Conservation (phyloP, 306 rosid species). For the Quercus cerris region DNA sequence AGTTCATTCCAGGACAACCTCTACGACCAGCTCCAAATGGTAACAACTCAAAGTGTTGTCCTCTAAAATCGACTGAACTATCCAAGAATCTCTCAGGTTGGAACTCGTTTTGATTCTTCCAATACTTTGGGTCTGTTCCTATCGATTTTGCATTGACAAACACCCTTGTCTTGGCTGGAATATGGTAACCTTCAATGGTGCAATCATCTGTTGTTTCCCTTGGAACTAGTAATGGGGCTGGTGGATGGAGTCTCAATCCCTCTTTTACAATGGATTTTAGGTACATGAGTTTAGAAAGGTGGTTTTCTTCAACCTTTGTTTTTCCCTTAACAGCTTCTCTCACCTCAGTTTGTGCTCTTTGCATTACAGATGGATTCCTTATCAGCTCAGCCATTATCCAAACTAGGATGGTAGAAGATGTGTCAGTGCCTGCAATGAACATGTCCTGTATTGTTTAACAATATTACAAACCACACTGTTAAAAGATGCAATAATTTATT, state of each 20-base stretch:
- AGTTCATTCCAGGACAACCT: slow-evolving; percentile 17
- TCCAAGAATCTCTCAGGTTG: slow-evolving; percentile 21
- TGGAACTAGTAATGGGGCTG: slow-evolving; percentile 13
- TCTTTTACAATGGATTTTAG: slow-evolving; percentile 21
- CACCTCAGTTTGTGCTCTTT: slow-evolving; percentile 22
- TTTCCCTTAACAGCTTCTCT: slow-evolving; percentile 16
- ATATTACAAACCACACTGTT: too few species aligned
- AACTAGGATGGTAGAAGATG: slow-evolving; percentile 12
- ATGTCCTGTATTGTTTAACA: slow-evolving; percentile 9
- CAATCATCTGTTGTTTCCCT: slow-evolving; percentile 13
- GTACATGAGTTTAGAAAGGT: slow-evolving; percentile 9
- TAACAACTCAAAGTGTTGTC: slow-evolving; percentile 14
- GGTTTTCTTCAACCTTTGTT: slow-evolving; percentile 11
- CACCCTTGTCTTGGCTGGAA: slow-evolving; percentile 11
- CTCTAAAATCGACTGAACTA: slow-evolving; percentile 13
- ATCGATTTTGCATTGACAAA: slow-evolving; percentile 13
- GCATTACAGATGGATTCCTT: slow-evolving; percentile 18
- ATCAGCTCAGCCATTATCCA: slow-evolving; percentile 34
- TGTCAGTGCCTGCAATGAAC: slow-evolving; percentile 26
- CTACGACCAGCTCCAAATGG: slow-evolving; percentile 28
- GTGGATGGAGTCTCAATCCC: slow-evolving; percentile 18
- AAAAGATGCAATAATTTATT: too few species aligned
- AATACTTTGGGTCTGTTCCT: slow-evolving; percentile 8
- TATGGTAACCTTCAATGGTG: slow-evolving; percentile 7
- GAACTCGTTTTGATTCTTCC: slow-evolving; percentile 18